Evolutionary conservation across 306 rosid species (phyloP).

Genomic region (Sindora glabra): DNA sequence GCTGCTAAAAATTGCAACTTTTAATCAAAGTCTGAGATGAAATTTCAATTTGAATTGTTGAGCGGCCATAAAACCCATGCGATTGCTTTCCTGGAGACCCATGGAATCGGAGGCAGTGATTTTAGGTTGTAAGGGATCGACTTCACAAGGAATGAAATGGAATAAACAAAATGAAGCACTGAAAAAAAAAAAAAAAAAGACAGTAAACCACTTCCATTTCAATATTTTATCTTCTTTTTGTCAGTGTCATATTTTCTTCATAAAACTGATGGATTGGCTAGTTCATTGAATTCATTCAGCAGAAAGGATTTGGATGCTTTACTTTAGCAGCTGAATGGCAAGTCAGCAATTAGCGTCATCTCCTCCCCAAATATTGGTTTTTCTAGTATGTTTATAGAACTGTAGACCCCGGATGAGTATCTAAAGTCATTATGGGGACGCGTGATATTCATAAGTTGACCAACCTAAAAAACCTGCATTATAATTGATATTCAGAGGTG

Average conservation of each 20-base stretch:
- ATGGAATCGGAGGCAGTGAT: not conserved
- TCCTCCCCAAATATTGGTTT: not conserved
- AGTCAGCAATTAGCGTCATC: too few species aligned
- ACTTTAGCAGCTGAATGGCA: too few species aligned
- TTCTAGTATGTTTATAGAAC: not conserved
- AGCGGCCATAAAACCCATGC: not conserved
- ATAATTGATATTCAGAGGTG: not conserved
- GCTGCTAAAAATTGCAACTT: slow-evolving; percentile 3
- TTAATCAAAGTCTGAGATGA: not conserved
- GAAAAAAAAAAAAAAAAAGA: not conserved
- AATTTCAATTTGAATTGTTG: not conserved
- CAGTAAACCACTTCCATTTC: not conserved
- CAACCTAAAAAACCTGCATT: not conserved
- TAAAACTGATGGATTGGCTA: not conserved
- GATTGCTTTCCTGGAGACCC: not conserved
- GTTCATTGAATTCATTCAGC: not conserved
- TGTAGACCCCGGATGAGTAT: not conserved
- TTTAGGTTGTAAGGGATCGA: not conserved
- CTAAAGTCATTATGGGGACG: not conserved
- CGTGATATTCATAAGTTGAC: not conserved
- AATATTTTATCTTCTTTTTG: not conserved
- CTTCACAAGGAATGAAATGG: not conserved
- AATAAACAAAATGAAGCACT: too few species aligned
- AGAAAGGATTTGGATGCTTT: not conserved
- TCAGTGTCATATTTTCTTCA: not conserved